Evolutionary conservation across 352 stramenopile genomes (phyloP).

Genomic region (Globisporangium takayamanum): DNA sequence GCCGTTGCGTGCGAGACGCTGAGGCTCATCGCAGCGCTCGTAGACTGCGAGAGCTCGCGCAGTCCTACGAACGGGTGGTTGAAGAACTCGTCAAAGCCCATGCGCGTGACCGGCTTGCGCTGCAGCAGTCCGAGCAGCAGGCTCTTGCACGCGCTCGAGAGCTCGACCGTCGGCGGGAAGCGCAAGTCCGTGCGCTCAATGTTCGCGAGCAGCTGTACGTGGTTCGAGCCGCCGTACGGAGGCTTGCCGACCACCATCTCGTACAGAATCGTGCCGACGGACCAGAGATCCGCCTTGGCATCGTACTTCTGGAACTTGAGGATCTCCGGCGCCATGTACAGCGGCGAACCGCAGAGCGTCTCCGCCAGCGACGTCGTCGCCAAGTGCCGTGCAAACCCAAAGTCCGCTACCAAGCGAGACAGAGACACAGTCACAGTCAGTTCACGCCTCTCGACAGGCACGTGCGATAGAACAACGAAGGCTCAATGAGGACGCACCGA

Average conservation of each 20-base stretch:
- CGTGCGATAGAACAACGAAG: background rate
- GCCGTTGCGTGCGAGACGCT: constrained; percentile 17
- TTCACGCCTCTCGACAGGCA: constrained; percentile 1
- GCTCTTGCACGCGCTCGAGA: constrained; percentile 79
- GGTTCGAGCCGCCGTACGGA: constrained; percentile 92
- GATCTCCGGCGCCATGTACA: constrained; percentile 98
- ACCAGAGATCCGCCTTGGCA: constrained; percentile 96
- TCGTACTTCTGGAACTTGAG: constrained; percentile 94
- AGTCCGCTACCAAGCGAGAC: constrained; percentile 70
- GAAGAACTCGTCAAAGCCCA: constrained; percentile 92
- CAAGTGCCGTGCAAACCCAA: constrained; percentile 95
- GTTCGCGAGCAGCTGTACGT: constrained; percentile 92
- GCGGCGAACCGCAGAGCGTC: constrained; percentile 92
- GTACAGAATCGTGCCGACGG: constrained; percentile 93
- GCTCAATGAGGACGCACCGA: constrained; percentile 23
- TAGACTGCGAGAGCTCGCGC: constrained; percentile 2
- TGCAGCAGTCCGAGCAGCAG: constrained; percentile 78
- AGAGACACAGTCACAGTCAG: constrained; percentile 11
- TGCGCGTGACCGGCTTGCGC: constrained; percentile 77
- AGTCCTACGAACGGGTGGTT: constrained; percentile 51
- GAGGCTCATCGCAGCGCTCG: constrained; percentile 15
- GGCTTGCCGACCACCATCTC: constrained; percentile 93
- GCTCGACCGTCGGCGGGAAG: constrained; percentile 73
- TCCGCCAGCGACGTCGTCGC: constrained; percentile 89
- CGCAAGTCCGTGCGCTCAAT: constrained; percentile 89